Evolutionary conservation across 2,329 filamentous ascomycete species (phyloP), one percentile per base, ranked within the genome.

Genomic region (Erysiphe pulchra): DNA sequence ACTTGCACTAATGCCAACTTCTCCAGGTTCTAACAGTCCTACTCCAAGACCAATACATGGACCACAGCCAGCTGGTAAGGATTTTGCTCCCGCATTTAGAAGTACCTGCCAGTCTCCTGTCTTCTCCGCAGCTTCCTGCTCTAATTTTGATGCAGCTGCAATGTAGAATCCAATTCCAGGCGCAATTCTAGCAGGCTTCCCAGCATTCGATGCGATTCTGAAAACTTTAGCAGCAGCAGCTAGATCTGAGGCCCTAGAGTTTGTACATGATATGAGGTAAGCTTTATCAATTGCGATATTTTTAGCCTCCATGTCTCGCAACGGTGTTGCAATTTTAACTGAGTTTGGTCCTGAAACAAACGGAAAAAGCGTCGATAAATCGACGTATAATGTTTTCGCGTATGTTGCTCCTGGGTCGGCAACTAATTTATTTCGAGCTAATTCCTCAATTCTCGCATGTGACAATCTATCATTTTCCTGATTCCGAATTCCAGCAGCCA

Each of bases 201-300:
- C 80, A 20, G 65, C 65, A 45, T 63, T 65, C 45, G 63, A 59
- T 0, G 78, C 73, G 1, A 81, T 83, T 47, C 73, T 75, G 68
- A 95, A 92, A 2, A 95, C 86, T 41, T 71, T 72, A 1, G 85
- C 86, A 1, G 87, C 87, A 0, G 80, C 76, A 0, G 75, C 75
- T 13, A 95, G 66, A 59, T 95, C 87, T 0, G 81, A 85, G 10
- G 75, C 71, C 44, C 87, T 69, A 0, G 74, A 77, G 62, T 94
- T 94, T 6, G 87, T 95, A 65, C 87, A 95, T 0, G 78, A 85
- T 0, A 94, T 78, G 0, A 94, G 66, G 59, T 93, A 94, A 0
- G 82, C 85, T 57, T 80, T 84, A 64, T 94, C 64, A 18, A 95
- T 61, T 43, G 73, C 69, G 59, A 95, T 92, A 51, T 80, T 63